Conservation (phyloP, 192 early-diverging fungal species). For the Cetraspora pellucida region DNA sequence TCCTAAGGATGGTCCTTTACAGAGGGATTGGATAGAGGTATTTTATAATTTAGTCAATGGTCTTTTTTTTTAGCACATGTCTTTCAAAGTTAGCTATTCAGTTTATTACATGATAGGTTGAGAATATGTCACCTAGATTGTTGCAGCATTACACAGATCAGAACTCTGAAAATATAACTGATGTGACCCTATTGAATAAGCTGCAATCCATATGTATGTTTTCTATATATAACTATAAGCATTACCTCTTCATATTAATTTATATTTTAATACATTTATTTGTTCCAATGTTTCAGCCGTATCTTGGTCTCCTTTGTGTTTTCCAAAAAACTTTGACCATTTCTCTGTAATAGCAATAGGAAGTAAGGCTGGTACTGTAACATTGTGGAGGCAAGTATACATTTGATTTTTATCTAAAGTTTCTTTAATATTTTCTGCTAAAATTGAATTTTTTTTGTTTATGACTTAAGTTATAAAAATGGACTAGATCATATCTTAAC, state of each 20-base stretch:
- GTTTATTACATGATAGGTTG: neutral
- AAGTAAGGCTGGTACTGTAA: conserved; percentile 30
- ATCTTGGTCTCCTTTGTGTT: conserved; percentile 28
- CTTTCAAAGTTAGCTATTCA: neutral
- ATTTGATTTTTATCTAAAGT: neutral
- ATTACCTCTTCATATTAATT: neutral
- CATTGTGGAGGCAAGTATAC: conserved; percentile 30
- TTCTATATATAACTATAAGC: neutral
- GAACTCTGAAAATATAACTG: neutral
- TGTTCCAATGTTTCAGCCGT: neutral
- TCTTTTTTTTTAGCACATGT: neutral
- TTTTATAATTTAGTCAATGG: neutral
- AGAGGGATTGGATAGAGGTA: conserved; percentile 30
- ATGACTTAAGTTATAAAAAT: conserved; percentile 13
- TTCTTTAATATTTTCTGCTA: neutral
- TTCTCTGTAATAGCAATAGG: conserved; percentile 30
- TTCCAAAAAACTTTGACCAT: neutral
- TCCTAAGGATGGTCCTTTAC: neutral
- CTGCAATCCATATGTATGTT: conserved; percentile 17
- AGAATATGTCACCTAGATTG: conserved; percentile 8
- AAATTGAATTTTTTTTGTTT: neutral
- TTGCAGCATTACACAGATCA: neutral
- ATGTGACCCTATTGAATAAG: neutral
- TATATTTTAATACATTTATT: neutral
- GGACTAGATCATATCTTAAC: neutral